Percentiles rank a stretch among this genome's conserved stretches.
phyloP scores from a whole-genome alignment of 306 rosid genomes.

The Rubus parviflorus region DNA sequence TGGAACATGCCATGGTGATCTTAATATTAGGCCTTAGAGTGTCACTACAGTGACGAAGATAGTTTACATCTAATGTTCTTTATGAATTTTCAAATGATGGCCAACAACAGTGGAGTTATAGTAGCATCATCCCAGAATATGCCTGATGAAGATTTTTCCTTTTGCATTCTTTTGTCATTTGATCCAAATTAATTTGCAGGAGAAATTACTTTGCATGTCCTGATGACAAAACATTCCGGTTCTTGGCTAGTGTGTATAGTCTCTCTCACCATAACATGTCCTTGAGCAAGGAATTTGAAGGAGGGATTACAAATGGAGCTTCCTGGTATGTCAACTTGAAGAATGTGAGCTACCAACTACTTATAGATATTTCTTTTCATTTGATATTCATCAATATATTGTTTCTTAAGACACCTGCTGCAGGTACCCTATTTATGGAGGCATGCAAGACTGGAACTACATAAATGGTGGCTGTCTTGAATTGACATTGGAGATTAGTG shows the following conservation, averaged over 20 bases:
- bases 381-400: constrained; percentile 31
- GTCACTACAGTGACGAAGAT: background rate
- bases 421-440: constrained; percentile 97
- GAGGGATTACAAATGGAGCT: constrained; percentile 91
- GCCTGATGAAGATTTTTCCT: constrained; percentile 1
- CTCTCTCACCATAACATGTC: constrained; percentile 92
- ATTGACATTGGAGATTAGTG: constrained; percentile 86
- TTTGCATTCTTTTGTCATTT: constrained; percentile 24
- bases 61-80: background rate
- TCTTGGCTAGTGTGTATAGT: constrained; percentile 84
- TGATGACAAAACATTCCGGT: constrained; percentile 77
- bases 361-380: background rate
- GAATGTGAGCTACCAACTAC: background rate
- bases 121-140: background rate
- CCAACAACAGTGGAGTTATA: background rate
- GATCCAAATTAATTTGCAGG: constrained; percentile 46
- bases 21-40: background rate
- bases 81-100: background rate
- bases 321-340: constrained; percentile 55
- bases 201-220: constrained; percentile 77
- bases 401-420: constrained; percentile 33
- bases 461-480: constrained; percentile 86
- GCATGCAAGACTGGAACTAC: constrained; percentile 99
- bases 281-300: constrained; percentile 70
- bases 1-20: background rate